Percentiles rank a stretch among this genome's conserved stretches.
These are phyloP conservation scores for Odonthalia washingtoniensis DNA, from an alignment of 31 red algal species.

Conservation along the genomic window DNA sequence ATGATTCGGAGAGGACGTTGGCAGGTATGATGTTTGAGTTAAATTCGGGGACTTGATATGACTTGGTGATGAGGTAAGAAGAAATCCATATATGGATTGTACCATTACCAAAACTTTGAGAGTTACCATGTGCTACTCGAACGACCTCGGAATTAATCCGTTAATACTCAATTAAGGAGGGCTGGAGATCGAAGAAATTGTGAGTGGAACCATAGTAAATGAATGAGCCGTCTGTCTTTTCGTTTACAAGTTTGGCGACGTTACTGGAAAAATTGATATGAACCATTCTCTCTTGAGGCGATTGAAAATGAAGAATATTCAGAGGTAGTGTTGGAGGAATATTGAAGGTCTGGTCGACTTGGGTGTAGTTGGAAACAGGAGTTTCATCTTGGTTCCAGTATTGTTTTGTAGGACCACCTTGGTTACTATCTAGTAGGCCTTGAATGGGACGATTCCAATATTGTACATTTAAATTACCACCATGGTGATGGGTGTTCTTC, in stretches of 20 bases:
- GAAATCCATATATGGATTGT: neutral
- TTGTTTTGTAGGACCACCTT: too few relatives aligned
- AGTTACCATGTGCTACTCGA: neutral
- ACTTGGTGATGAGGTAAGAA: neutral
- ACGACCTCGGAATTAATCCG: neutral
- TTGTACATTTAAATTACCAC: neutral
- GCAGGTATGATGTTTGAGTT: neutral
- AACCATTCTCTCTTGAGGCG: neutral
- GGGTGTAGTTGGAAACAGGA: too few relatives aligned
- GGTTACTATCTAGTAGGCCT: neutral
- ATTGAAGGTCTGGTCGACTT: neutral
- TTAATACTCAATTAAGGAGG: neutral
- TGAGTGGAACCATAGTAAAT: neutral
- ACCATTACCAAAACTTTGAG: neutral
- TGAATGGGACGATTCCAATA: neutral
- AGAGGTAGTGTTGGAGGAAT: neutral
- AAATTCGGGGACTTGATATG: neutral
- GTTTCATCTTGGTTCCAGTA: too few relatives aligned
- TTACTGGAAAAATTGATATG: too few relatives aligned
- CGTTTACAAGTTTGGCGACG: too few relatives aligned
- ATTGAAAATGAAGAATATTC: neutral
- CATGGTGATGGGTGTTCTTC: neutral
- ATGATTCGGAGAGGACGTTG: neutral
- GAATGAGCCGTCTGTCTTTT: too few relatives aligned
- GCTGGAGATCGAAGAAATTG: neutral